phyloP scores from a whole-genome alignment of 495 filamentous ascomycete species.

The Jackrogersella minutella region DNA sequence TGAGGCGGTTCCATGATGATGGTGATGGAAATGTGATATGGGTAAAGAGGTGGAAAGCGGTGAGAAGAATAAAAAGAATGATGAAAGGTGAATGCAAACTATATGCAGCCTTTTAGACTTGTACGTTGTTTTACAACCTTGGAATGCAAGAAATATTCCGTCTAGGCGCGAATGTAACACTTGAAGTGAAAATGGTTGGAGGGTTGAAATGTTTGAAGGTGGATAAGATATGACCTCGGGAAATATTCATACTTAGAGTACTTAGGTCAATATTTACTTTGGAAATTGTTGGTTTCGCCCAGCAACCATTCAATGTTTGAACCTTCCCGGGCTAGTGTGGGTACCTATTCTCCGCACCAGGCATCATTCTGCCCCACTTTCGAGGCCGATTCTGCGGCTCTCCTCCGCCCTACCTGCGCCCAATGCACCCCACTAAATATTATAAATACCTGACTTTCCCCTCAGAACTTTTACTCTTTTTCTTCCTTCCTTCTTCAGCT shows the following conservation, averaged over 20 bases:
- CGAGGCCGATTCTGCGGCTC: conserved; percentile 23
- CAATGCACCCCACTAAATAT: background rate
- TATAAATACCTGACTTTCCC: conserved; percentile 4
- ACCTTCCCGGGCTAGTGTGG: background rate
- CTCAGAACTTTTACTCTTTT: conserved; percentile 13
- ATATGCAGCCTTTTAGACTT: conserved; percentile 22
- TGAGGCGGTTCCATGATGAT: conserved; percentile 42
- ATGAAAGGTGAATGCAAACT: conserved; percentile 18
- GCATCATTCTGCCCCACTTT: conserved; percentile 5
- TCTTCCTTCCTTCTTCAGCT: conserved; percentile 50
- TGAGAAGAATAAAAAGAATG: conserved; percentile 12
- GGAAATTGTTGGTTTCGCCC: conserved; percentile 28
- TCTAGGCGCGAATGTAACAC: conserved; percentile 23
- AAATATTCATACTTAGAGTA: background rate
- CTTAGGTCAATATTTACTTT: conserved; percentile 40
- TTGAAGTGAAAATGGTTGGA: conserved; percentile 27
- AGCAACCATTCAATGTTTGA: conserved; percentile 30
- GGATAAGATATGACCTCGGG: conserved; percentile 5
- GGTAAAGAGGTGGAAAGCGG: conserved; percentile 15
- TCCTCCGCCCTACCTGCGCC: background rate
- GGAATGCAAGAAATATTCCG: conserved; percentile 42
- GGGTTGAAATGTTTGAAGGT: conserved; percentile 10
- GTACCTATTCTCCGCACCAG: background rate
- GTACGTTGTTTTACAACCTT: conserved; percentile 11
- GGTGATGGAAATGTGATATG: background rate